Evolutionary conservation across 78 protist species (phyloP), one percentile per base, ranked within the genome.

Genomic region (Cyanophora paradoxa): DNA sequence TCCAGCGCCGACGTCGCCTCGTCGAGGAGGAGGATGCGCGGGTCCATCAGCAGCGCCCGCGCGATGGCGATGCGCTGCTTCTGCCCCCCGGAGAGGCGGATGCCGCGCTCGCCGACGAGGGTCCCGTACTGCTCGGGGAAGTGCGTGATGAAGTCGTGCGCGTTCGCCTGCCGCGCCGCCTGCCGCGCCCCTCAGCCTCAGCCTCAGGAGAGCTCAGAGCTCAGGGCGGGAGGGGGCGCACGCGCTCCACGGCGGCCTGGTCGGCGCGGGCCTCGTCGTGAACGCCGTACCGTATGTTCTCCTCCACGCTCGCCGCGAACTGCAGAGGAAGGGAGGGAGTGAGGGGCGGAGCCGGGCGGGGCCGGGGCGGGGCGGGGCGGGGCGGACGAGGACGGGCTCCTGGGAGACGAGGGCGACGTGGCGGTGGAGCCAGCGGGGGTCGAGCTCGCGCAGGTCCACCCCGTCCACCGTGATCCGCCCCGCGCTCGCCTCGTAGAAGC

Each of bases 1-100:
- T 93, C 97, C 28, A 93, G 82, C 28, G 91, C 93, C 6, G 93
- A 76, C 13, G 97, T 93, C 34, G 91, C 89, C 84, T 93, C 97
- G 78, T 97, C 99, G 17, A 97, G 87, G 17, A 97, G 66, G 30
- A 97, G 68, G 46, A 97, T 85, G 59, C 67, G 73, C 24, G 98
- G 97, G 58, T 93, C 78, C 46, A 80, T 34, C 28, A 95, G 73
- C 30, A 95, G 67, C 0, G 95, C 97, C 2, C 99, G 78, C 1
- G 99, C 97, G 16, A 94, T 86, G 36, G 94, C 92, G 41, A 94
- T 79, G 61, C 95, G 81, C 73, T 94, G 94, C 82, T 87, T 83
- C 83, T 94, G 94, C 30, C 97, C 97, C 42, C 97, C 99, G n/a
- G n/a, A n/a, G n/a, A n/a, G n/a, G n/a, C n/a, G n/a, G n/a, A n/a